Evolutionary conservation across 1,139 yeast genomes (phyloP), one percentile per base, ranked within the genome.

Genomic region (Kluyveromyces sp.): DNA sequence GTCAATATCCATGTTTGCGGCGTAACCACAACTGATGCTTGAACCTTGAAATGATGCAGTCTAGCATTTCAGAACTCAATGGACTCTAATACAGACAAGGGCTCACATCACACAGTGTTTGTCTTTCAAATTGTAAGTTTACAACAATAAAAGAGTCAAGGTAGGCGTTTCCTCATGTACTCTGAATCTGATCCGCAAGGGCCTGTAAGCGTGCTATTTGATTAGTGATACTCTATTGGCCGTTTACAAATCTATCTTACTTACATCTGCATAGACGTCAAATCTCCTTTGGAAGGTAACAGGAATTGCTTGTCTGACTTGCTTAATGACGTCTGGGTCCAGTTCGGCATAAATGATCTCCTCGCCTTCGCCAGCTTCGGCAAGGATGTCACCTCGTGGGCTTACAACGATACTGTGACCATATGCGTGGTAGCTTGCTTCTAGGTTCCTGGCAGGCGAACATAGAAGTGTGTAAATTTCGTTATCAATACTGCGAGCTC

Each of bases 361-460:
- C 61, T 88, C 96, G 4, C 76, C 83, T 55, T 83, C 88, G 9
- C 85, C 94, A 8, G 95, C 95, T 60, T 87, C 95, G 18, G 81
- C 80, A 19, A 87, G 60, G 29, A 87, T 71, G 33, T 77, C 74
- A n/a, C 96, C 96, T 62, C 71, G 68, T 12, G 97, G 97, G 63
- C 85, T 94, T 34, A 78, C 85, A 9, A 87, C 89, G 58, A 86
- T 69, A 1, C 95, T 85, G 61, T 89, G 96, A 1, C 97, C 97
- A 58, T 80, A 89, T 0, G 96, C 95, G 57, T 87, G 96, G 64
- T 89, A 89, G 0, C 80, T 79, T 30, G 58, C 52, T 13, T 70
- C 72, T 48, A 77, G 69, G 56, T 85, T 87, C 60, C 96, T 74
- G 2, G 96, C 89, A 1, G 97, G 97, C 17, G 95, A 84, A 59